Conservation (phyloP, 306 rosid genomes). For the Lotus japonicus region DNA sequence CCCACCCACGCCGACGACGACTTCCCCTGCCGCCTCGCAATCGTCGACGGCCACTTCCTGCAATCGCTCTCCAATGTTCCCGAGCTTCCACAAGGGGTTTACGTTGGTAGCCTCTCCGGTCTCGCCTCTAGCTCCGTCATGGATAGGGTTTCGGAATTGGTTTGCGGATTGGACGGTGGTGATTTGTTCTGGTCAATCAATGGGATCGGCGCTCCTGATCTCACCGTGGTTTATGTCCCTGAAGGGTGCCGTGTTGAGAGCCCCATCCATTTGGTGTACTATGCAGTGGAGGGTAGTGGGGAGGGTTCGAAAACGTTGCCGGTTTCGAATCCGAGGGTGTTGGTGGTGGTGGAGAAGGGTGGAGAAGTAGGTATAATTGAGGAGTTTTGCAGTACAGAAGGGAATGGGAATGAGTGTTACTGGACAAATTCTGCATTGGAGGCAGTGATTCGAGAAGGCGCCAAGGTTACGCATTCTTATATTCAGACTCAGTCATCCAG, state of each 20-base stretch:
- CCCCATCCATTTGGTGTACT: conserved; percentile 58
- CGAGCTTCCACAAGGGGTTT: conserved; percentile 48
- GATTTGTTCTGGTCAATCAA: conserved; percentile 94
- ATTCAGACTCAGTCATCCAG: conserved; percentile 67
- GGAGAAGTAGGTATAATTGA: conserved; percentile 66
- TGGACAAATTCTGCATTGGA: conserved; percentile 86
- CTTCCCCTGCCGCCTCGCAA: conserved; percentile 33
- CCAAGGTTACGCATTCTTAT: conserved; percentile 79
- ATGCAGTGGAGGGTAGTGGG: conserved; percentile 33
- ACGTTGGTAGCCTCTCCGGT: conserved; percentile 50
- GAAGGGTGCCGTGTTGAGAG: conserved; percentile 49
- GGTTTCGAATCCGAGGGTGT: conserved; percentile 78
- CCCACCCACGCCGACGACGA: conserved; percentile 22
- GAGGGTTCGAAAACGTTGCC: conserved; percentile 39
- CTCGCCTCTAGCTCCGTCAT: conserved; percentile 28
- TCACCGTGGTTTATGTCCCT: conserved; percentile 73
- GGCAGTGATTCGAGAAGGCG: conserved; percentile 59
- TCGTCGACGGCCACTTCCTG: conserved; percentile 50
- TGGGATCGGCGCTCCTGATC: conserved; percentile 84
- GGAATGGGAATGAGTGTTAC: conserved; percentile 29
- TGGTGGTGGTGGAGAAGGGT: conserved; percentile 77
- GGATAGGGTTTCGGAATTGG: conserved; percentile 39
- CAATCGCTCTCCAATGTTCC: conserved; percentile 23
- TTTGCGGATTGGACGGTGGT: conserved; percentile 22
- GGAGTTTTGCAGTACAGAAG: conserved; percentile 48